Conservation (phyloP, 1,139 yeast species). For the Nakaseomyces kungkrabaensis region DNA sequence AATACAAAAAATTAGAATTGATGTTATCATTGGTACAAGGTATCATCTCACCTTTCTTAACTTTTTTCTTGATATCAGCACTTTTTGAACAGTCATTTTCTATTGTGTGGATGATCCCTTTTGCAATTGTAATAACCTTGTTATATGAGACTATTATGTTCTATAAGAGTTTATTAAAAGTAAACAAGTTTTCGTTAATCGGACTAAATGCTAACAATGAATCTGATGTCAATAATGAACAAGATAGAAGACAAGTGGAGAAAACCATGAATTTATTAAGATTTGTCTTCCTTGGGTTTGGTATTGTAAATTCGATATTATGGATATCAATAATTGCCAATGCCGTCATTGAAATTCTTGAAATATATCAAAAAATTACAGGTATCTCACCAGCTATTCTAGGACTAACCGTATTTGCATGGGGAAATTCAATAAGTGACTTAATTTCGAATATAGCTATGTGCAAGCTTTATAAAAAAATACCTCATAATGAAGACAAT, state of each 20-base stretch:
- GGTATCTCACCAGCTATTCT: slow-evolving; percentile 61
- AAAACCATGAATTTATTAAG: slow-evolving; percentile 10
- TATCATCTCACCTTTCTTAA: slow-evolving; percentile 15
- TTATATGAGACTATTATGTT: not conserved
- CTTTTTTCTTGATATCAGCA: not conserved
- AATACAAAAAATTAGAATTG: slow-evolving; percentile 11
- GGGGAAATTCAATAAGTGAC: slow-evolving; percentile 93
- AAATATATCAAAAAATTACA: slow-evolving; percentile 32
- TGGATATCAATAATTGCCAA: slow-evolving; percentile 50
- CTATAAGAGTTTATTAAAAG: not conserved
- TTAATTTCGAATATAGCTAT: slow-evolving; percentile 70
- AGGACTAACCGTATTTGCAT: slow-evolving; percentile 81
- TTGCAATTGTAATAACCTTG: not conserved
- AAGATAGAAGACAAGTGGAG: slow-evolving; percentile 15
- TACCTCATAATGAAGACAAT: slow-evolving; percentile 14
- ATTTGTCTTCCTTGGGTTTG: slow-evolving; percentile 32
- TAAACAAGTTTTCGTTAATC: not conserved
- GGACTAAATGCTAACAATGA: slow-evolving; percentile 5
- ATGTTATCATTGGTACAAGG: slow-evolving; percentile 17
- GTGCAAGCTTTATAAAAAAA: slow-evolving; percentile 26
- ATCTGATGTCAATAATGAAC: slow-evolving; percentile 9
- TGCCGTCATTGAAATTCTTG: slow-evolving; percentile 42
- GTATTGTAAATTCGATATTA: slow-evolving; percentile 83
- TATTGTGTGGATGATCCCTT: not conserved
- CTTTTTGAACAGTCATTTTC: not conserved